phyloP scores from a whole-genome alignment of 2,329 filamentous ascomycete genomes.

The Beauveria rudraprayagi region DNA sequence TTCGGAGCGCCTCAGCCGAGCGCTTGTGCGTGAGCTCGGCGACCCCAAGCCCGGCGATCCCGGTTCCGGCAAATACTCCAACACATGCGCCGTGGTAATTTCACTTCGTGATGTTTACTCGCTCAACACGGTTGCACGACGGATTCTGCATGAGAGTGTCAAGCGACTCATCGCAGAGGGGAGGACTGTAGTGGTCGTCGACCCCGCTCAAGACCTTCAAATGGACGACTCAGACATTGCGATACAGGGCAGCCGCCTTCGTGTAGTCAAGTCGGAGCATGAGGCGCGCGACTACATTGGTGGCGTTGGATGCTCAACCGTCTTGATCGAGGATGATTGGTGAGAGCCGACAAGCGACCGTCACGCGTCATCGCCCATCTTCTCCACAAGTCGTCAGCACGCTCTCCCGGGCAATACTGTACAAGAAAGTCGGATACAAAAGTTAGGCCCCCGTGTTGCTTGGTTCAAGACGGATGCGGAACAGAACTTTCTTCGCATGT shows the following conservation, averaged over 20 bases:
- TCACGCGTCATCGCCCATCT: no score
- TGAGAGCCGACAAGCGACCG: background rate
- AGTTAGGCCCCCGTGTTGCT: no score
- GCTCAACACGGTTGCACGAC: constrained; percentile 21
- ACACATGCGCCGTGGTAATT: constrained; percentile 24
- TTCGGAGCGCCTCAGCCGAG: constrained; percentile 25
- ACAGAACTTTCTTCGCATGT: no score
- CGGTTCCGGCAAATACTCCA: constrained; percentile 17
- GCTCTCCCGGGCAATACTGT: no score
- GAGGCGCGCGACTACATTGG: constrained; percentile 23
- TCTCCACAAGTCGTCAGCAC: no score
- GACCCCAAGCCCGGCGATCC: constrained; percentile 17
- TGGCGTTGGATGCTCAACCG: constrained; percentile 21
- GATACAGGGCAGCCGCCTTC: constrained; percentile 8
- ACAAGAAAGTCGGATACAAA: no score
- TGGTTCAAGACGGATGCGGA: no score
- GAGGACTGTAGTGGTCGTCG: constrained; percentile 23
- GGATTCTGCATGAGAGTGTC: constrained; percentile 23
- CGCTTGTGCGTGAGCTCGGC: constrained; percentile 22
- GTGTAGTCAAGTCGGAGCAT: constrained; percentile 18
- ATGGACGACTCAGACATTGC: constrained; percentile 13
- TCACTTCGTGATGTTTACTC: constrained; percentile 26
- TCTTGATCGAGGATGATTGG: constrained; percentile 19
- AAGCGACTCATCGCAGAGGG: constrained; percentile 17
- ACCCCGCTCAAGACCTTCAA: constrained; percentile 20